These are phyloP conservation scores for Lagenaria siceraria DNA, from an alignment of 306 rosid genomes.

Conservation along the genomic window DNA sequence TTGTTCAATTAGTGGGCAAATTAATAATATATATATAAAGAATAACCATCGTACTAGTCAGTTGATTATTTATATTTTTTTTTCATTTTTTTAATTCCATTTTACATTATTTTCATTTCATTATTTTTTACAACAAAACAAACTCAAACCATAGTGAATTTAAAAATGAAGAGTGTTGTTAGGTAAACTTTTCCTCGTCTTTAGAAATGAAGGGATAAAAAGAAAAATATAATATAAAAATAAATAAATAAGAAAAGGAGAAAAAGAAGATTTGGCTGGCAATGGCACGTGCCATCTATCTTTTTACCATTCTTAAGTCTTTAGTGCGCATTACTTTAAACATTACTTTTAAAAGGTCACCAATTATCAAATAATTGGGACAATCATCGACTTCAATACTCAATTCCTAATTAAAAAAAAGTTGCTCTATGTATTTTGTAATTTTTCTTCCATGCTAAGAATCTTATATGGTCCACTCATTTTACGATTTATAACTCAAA, in stretches of 20 bases:
- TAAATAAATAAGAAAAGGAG: neutral
- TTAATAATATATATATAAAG: no score
- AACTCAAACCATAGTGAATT: neutral
- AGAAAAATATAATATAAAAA: neutral
- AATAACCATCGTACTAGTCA: no score
- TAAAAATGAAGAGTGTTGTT: neutral
- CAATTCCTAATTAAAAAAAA: neutral
- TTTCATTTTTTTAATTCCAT: no score
- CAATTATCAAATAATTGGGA: neutral
- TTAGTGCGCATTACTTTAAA: constrained; percentile 9
- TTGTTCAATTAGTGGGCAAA: no score
- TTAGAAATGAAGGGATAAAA: neutral
- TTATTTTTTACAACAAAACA: neutral
- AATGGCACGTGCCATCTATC: neutral
- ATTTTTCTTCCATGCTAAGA: neutral
- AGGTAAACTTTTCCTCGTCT: neutral
- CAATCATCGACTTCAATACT: neutral
- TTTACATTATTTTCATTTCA: no score
- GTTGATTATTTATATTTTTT: no score
- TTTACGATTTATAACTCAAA: neutral
- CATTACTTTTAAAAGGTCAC: constrained; percentile 3
- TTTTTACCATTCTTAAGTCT: neutral
- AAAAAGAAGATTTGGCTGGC: neutral
- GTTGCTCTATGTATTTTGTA: neutral
- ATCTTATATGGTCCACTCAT: neutral